A percentile compares a stretch with the other conserved stretches of the same genome.
phyloP scores from a whole-genome alignment of 331 rosid genomes.

The Quercus tomentella region DNA sequence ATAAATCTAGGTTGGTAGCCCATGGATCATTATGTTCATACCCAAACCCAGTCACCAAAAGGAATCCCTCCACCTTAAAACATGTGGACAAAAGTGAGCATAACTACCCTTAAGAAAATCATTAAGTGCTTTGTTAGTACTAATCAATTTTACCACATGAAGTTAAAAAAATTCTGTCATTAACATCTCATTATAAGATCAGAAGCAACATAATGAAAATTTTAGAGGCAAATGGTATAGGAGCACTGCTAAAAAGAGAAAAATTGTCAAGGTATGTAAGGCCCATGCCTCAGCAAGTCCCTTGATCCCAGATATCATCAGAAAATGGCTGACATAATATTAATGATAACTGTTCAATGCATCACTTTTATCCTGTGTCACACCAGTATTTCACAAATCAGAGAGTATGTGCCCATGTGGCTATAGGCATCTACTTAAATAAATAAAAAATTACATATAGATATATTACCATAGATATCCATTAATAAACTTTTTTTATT shows the following conservation, averaged over 20 bases:
- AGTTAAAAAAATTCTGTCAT: neutral
- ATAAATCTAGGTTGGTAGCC: constrained; percentile 81
- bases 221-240: neutral
- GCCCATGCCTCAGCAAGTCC: neutral
- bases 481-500: too few relatives aligned
- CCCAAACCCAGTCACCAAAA: constrained; percentile 93
- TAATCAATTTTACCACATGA: neutral
- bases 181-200: neutral
- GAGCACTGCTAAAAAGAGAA: neutral
- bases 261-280: neutral
- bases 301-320: neutral
- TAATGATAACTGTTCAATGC: neutral
- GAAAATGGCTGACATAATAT: neutral
- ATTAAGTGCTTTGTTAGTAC: neutral
- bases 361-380: neutral
- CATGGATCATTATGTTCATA: constrained; percentile 93
- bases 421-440: neutral
- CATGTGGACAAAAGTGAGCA: constrained; percentile 12
- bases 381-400: neutral
- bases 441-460: neutral
- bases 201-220: neutral
- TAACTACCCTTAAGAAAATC: neutral
- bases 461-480: too few relatives aligned
- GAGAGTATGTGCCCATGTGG: neutral
- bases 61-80: constrained; percentile 82